Evolutionary conservation across 495 filamentous ascomycete species (phyloP).

Genomic region (Annulohypoxylon nitens): DNA sequence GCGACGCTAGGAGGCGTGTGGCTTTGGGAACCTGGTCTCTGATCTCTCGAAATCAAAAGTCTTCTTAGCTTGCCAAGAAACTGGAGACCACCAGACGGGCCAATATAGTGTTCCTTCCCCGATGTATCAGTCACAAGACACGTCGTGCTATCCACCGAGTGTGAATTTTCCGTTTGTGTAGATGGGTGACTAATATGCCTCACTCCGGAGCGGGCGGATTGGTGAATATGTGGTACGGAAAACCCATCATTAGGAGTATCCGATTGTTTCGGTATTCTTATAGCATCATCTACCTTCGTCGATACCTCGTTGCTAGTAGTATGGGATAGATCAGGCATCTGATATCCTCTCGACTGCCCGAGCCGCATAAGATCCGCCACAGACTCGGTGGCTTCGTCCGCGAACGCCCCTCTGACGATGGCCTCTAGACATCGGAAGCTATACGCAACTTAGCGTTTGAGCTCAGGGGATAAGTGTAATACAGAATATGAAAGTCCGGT

Average conservation of each 20-base stretch:
- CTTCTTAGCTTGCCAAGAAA: constrained; percentile 52
- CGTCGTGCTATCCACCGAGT: constrained; percentile 2
- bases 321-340: constrained; percentile 47
- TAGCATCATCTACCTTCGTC: constrained; percentile 25
- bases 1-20: constrained; percentile 22
- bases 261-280: constrained; percentile 5
- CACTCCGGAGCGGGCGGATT: not conserved
- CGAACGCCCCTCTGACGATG: constrained; percentile 32
- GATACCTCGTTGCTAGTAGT: not conserved
- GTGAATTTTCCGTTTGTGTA: not conserved
- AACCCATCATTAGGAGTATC: not conserved
- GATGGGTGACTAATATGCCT: not conserved
- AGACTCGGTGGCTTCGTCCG: constrained; percentile 50
- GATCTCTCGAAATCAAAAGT: constrained; percentile 37
- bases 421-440: constrained; percentile 38
- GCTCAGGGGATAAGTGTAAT: constrained; percentile 39
- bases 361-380: constrained; percentile 51
- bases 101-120: constrained; percentile 56
- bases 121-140: constrained; percentile 51
- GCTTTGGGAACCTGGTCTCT: constrained; percentile 13
- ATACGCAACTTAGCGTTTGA: constrained; percentile 43
- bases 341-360: constrained; percentile 47
- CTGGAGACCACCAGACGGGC: constrained; percentile 53
- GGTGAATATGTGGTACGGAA: not conserved
- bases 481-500: not conserved